Conservation (phyloP, 345 rosid genomes). For the Psidium guajava region DNA sequence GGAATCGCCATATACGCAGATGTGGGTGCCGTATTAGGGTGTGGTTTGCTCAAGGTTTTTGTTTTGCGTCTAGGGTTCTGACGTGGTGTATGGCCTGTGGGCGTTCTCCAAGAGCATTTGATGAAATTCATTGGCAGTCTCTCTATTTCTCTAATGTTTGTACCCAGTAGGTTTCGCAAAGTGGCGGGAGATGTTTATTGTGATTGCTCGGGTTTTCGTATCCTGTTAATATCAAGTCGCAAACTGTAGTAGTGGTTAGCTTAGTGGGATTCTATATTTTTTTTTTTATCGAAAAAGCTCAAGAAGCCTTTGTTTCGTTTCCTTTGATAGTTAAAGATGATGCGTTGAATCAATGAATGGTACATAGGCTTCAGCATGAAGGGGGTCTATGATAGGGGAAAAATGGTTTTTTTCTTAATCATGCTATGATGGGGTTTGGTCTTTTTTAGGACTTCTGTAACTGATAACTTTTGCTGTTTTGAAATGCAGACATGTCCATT, state of each 20-base stretch:
- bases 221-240: not conserved
- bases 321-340: not conserved
- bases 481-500: constrained; percentile 79
- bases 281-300: not conserved
- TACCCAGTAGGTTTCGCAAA: not conserved
- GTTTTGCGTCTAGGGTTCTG: not conserved
- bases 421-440: not conserved
- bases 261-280: not conserved
- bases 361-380: not conserved
- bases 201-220: not conserved
- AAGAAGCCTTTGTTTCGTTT: not conserved
- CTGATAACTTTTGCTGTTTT: not conserved
- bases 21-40: not conserved
- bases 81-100: fast-evolving
- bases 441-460: not conserved
- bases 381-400: not conserved
- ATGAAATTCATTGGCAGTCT: not conserved
- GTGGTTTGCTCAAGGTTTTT: not conserved
- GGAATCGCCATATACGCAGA: not conserved
- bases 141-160: not conserved
- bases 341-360: not conserved
- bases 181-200: not conserved
- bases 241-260: not conserved
- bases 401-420: not conserved
- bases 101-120: not conserved